These are phyloP conservation scores for Taphrina flavorubra DNA, from an alignment of 1,139 yeast species.

Conservation along the genomic window DNA sequence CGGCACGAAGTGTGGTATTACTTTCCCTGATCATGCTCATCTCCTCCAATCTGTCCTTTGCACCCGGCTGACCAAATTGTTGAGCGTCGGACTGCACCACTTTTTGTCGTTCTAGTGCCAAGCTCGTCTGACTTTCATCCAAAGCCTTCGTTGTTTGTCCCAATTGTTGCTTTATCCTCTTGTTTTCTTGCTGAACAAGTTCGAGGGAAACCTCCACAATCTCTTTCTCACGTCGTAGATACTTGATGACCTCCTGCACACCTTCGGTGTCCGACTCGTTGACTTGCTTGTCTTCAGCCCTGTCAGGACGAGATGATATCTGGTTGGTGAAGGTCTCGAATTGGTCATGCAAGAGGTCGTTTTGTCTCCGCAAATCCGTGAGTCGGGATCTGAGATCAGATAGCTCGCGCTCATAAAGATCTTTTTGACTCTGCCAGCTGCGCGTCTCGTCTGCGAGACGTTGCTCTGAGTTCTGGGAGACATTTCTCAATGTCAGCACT, in stretches of 20 bases:
- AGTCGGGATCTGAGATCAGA: slow-evolving; percentile 57
- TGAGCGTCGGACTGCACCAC: slow-evolving; percentile 40
- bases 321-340: slow-evolving; percentile 57
- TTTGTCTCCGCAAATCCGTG: slow-evolving; percentile 68
- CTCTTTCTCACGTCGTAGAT: slow-evolving; percentile 79
- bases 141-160: slow-evolving; percentile 50
- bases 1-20: slow-evolving; percentile 68
- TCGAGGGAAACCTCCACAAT: slow-evolving; percentile 66
- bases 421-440: slow-evolving; percentile 58
- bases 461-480: slow-evolving; percentile 53
- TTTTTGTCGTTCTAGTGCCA: slow-evolving; percentile 52
- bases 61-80: slow-evolving; percentile 56
- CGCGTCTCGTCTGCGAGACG: slow-evolving; percentile 2
- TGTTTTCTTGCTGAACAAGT: slow-evolving; percentile 59
- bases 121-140: slow-evolving; percentile 50
- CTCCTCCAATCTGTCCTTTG: slow-evolving; percentile 65
- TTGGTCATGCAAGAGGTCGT: slow-evolving; percentile 70
- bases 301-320: slow-evolving; percentile 24
- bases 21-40: slow-evolving; percentile 75
- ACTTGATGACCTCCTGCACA: slow-evolving; percentile 64
- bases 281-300: slow-evolving; percentile 13
- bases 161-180: slow-evolving; percentile 55
- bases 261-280: slow-evolving; percentile 50
- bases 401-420: slow-evolving; percentile 62
- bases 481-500: slow-evolving; percentile 53